Evolutionary conservation across 2,329 filamentous ascomycete species (phyloP), one percentile per base, ranked within the genome.

Genomic region (Verticillium albo-atrum): DNA sequence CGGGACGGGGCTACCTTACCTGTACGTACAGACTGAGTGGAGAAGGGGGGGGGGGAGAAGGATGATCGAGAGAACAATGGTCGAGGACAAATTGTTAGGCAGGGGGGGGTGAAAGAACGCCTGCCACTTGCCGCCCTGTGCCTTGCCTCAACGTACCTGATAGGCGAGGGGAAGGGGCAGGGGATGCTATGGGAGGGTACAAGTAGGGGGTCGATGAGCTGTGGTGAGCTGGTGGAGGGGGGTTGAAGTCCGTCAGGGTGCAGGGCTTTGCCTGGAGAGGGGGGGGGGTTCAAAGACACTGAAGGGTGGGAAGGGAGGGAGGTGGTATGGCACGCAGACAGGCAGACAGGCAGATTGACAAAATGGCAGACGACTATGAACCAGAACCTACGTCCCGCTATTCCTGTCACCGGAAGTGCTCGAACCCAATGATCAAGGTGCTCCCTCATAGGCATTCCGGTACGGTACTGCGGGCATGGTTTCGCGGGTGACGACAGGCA

Each of bases 61-160:
- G 26, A 34, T 30, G 54, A 34, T 30, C 15, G 58, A 28, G 58
- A 20, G 51, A 32, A 37, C 28, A 50, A 57, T 57, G 56, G 27
- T 34, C 32, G 42, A 26, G 52, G 52, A 27, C 32, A 62, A 54
- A 51, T 59, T 58, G 57, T 59, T 55, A 62, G 54, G 53, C 47
- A 59, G 27, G 10, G 55, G 23, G 34, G 57, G 50, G 59, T 23
- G 55, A 56, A 57, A 47, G 47, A 35, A 50, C 42, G 20, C 20
- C 42, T 50, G 20, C 37, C 42, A 26, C 42, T 23, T 3, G 6
- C 20, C 42, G 42, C 20, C 42, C 20, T 23, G 20, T 50, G 42
- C 42, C 42, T 50, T 23, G 42, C 42, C 42, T 50, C 20, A 4
- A 50, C n/a, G 42, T 50, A 23, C 42, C 42, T 50, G 42, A 50